Evolutionary conservation across 2,329 filamentous ascomycete species (phyloP).

Genomic region (Dactylellina parvicollis): DNA sequence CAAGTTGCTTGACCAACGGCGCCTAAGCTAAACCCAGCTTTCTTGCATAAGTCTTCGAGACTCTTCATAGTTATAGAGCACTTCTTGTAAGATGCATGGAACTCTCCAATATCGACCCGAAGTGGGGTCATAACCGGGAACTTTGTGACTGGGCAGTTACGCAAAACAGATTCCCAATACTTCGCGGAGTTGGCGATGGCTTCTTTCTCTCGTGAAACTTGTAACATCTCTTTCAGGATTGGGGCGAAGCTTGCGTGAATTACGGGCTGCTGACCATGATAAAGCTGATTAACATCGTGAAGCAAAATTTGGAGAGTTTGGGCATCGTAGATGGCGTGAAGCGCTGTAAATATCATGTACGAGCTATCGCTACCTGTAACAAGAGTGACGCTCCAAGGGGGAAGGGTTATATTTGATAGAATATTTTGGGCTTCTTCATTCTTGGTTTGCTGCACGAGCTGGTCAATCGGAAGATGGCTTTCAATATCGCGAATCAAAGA

Average conservation of each 20-base stretch:
- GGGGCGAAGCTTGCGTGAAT: constrained; percentile 29
- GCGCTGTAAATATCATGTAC: constrained; percentile 67
- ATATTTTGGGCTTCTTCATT: constrained; percentile 61
- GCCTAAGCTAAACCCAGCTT: constrained; percentile 76
- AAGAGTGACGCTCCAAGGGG: constrained; percentile 42
- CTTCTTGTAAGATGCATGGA: constrained; percentile 36
- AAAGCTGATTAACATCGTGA: constrained; percentile 64
- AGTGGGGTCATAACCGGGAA: constrained; percentile 50
- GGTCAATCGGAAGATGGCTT: constrained; percentile 53
- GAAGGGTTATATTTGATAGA: constrained; percentile 61
- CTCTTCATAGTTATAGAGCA: constrained; percentile 55
- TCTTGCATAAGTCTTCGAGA: constrained; percentile 63
- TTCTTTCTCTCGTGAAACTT: constrained; percentile 29
- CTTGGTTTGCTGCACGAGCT: constrained; percentile 38
- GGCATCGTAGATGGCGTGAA: constrained; percentile 89
- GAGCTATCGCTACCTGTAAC: constrained; percentile 58
- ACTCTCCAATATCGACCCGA: constrained; percentile 21
- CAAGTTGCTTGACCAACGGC: constrained; percentile 80
- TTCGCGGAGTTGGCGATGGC: constrained; percentile 22
- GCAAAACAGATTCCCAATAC: constrained; percentile 37
- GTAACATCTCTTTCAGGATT: constrained; percentile 46
- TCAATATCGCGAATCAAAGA: constrained; percentile 31
- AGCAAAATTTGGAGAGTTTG: constrained; percentile 75
- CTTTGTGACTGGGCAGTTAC: constrained; percentile 37
- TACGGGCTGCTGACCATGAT: constrained; percentile 24